phyloP scores from a whole-genome alignment of 768 basidiomycete species.

The Suillus tomentosus region DNA sequence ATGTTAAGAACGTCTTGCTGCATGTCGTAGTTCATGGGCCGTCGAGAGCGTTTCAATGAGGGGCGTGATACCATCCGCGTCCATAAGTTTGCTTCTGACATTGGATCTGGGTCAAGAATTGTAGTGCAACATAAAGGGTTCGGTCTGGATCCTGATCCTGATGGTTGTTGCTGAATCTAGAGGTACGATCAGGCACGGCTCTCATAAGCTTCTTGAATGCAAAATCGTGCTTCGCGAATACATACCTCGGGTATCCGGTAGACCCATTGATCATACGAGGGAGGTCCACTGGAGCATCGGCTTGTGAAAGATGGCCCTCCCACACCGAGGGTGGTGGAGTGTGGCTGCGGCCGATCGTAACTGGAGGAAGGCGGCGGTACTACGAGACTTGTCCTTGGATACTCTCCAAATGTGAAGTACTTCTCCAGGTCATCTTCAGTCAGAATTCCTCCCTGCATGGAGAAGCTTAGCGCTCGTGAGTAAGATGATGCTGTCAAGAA shows the following conservation, averaged over 20 bases:
- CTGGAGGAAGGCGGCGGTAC: background rate
- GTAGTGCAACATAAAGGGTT: slow-evolving; percentile 1
- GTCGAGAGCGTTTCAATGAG: background rate
- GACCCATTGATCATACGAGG: slow-evolving; percentile 1
- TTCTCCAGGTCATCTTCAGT: slow-evolving; percentile 10
- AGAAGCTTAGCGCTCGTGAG: background rate
- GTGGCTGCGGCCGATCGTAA: background rate
- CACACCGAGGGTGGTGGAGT: background rate
- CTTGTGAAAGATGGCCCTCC: background rate
- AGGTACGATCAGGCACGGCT: background rate
- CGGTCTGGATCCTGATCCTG: background rate
- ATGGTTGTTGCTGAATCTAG: slow-evolving; percentile 2
- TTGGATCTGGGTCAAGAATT: background rate
- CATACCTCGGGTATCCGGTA: slow-evolving; percentile 1
- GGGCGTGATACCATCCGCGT: slow-evolving; percentile 7
- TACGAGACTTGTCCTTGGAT: background rate
- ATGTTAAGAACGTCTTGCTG: no score
- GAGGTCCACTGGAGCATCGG: background rate
- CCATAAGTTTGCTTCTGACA: slow-evolving; percentile 7
- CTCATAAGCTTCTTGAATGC: slow-evolving; percentile 1
- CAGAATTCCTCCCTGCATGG: slow-evolving; percentile 4
- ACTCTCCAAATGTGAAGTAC: background rate
- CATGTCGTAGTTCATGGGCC: background rate
- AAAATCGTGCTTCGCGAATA: background rate
- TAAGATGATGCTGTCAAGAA: background rate